Conservation (phyloP, 345 rosid genomes). For the Excoecaria agallocha region DNA sequence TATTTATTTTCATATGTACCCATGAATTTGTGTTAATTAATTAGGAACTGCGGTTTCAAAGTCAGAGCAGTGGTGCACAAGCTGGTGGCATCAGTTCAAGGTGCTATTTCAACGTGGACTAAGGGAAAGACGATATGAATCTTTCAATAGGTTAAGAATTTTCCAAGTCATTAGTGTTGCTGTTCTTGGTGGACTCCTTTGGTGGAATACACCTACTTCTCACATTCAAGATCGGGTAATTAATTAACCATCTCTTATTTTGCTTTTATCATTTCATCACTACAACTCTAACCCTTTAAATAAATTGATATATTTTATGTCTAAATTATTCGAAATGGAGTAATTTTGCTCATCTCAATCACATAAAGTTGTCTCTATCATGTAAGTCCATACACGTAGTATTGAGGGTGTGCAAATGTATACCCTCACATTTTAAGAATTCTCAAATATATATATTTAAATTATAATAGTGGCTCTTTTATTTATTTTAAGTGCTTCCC, state of each 20-base stretch:
- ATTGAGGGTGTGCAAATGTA: too few relatives aligned
- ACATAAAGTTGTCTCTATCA: too few relatives aligned
- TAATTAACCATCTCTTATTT: neutral
- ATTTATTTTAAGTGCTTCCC: too few relatives aligned
- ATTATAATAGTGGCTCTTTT: too few relatives aligned
- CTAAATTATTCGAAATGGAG: too few relatives aligned
- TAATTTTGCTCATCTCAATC: too few relatives aligned
- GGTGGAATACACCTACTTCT: constrained; percentile 95
- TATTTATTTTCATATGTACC: neutral
- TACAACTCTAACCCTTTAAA: too few relatives aligned
- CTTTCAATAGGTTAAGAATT: constrained; percentile 88
- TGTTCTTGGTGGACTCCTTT: constrained; percentile 83
- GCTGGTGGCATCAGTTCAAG: constrained; percentile 97
- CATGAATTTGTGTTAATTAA: neutral
- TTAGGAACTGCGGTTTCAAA: constrained; percentile 42
- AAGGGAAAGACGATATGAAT: constrained; percentile 75
- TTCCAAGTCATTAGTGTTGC: constrained; percentile 98
- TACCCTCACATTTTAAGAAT: too few relatives aligned
- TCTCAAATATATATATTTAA: too few relatives aligned
- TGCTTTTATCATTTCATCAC: too few relatives aligned
- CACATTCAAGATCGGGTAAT: constrained; percentile 79
- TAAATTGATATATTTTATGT: too few relatives aligned
- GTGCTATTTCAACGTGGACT: constrained; percentile 88
- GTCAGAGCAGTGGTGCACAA: constrained; percentile 88
- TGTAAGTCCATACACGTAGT: too few relatives aligned